phyloP scores from a whole-genome alignment of 2,329 filamentous ascomycete genomes.

The Aspergillus sp. region DNA sequence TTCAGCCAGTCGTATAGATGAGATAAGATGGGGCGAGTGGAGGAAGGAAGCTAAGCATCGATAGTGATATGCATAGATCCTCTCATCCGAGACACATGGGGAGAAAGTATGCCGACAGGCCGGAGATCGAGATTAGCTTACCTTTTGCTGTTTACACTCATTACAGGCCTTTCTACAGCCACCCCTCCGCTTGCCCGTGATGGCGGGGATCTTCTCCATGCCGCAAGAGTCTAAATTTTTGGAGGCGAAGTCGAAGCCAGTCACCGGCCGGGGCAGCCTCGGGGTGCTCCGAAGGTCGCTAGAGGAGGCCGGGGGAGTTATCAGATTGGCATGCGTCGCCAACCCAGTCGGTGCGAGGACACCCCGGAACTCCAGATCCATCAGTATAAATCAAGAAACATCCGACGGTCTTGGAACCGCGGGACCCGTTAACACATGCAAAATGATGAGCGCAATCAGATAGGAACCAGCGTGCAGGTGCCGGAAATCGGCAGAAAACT shows the following conservation, averaged over 20 bases:
- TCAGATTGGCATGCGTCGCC: conserved; percentile 26
- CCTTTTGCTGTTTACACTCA: conserved; percentile 69
- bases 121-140: conserved; percentile 34
- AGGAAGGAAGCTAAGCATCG: not conserved
- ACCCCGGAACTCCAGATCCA: conserved; percentile 41
- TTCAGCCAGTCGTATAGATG: conserved; percentile 19
- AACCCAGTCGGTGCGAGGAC: conserved; percentile 39
- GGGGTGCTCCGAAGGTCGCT: conserved; percentile 41
- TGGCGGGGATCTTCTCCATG: conserved; percentile 44
- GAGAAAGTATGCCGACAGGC: not conserved
- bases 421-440: conserved; percentile 26
- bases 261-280: conserved; percentile 33
- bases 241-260: conserved; percentile 33
- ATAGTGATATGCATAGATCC: conserved; percentile 1
- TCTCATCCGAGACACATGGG: conserved; percentile 6
- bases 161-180: conserved; percentile 60
- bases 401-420: conserved; percentile 33
- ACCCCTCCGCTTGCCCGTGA: conserved; percentile 51
- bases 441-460: conserved; percentile 23
- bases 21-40: not conserved
- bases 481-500: conserved; percentile 45
- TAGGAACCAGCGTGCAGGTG: conserved; percentile 28
- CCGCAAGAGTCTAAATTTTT: conserved; percentile 38
- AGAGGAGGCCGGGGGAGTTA: conserved; percentile 30
- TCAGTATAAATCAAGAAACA: conserved; percentile 32